Evolutionary conservation across 176 grass and related monocot genomes (phyloP).

Genomic region (Rhipidocladum racemiflorum): DNA sequence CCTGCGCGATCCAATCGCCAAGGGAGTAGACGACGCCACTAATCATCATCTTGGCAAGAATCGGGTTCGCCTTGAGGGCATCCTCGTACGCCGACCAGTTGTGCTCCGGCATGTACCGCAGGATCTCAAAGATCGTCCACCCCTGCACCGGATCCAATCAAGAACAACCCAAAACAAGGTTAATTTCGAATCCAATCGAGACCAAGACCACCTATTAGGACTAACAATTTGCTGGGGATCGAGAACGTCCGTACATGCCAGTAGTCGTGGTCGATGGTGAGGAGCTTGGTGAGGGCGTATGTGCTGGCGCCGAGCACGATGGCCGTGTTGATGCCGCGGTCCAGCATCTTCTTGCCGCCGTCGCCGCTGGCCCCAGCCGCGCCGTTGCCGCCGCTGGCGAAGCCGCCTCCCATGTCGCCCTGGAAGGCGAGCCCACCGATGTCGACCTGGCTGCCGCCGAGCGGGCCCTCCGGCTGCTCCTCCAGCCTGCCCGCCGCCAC

Average conservation of each 20-base stretch:
- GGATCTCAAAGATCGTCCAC: slow-evolving; percentile 90
- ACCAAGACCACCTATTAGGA: background rate
- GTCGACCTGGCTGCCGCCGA: slow-evolving; percentile 31
- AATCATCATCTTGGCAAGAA: slow-evolving; percentile 99
- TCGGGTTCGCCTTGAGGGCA: slow-evolving; percentile 81
- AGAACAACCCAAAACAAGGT: background rate
- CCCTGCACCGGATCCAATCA: slow-evolving; percentile 46
- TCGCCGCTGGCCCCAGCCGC: background rate
- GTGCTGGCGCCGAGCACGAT: slow-evolving; percentile 91
- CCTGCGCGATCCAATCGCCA: slow-evolving; percentile 97
- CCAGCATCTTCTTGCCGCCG: slow-evolving; percentile 41
- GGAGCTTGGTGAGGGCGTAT: slow-evolving; percentile 87
- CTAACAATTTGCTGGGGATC: background rate
- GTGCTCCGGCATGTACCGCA: slow-evolving; percentile 87
- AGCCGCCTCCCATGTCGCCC: slow-evolving; percentile 32
- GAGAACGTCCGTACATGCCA: slow-evolving; percentile 68
- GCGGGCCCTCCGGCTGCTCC: slow-evolving; percentile 27
- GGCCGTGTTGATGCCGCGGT: slow-evolving; percentile 70
- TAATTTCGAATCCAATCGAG: background rate
- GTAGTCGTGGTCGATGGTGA: slow-evolving; percentile 92
- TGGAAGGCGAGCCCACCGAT: slow-evolving; percentile 50
- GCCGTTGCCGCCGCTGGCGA: background rate
- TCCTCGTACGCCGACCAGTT: slow-evolving; percentile 98
- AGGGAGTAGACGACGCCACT: slow-evolving; percentile 93
- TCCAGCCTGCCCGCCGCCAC: slow-evolving; percentile 27